A percentile compares a stretch with the other conserved stretches of the same genome.
phyloP scores from a whole-genome alignment of 805 yeast genomes.

The Teunomyces tritomae region DNA sequence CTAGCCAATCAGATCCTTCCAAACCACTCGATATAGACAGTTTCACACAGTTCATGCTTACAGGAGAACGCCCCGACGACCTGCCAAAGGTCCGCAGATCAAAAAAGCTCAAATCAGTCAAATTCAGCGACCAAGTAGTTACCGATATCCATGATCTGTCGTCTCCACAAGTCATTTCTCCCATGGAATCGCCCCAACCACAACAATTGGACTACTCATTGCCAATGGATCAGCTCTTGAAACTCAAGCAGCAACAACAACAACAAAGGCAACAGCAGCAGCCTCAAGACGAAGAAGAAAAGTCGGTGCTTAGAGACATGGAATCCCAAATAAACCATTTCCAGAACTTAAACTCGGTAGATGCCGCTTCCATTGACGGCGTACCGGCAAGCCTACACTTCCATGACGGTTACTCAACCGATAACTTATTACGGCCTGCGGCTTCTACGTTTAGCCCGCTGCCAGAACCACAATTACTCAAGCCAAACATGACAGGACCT shows the following conservation, averaged over 20 bases:
- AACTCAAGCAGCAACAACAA: slow-evolving; percentile 24
- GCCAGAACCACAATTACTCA: slow-evolving; percentile 23
- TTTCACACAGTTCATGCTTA: slow-evolving; percentile 77
- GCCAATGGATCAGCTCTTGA: slow-evolving; percentile 75
- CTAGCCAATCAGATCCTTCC: not conserved
- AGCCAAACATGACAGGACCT: slow-evolving; percentile 49
- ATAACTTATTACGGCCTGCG: not conserved
- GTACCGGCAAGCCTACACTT: slow-evolving; percentile 55
- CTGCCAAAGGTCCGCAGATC: slow-evolving; percentile 37
- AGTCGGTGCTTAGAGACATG: slow-evolving; percentile 69
- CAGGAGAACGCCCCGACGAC: slow-evolving; percentile 69
- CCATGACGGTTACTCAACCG: slow-evolving; percentile 11
- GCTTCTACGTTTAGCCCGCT: slow-evolving; percentile 17
- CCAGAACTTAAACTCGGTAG: slow-evolving; percentile 69
- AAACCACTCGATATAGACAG: slow-evolving; percentile 74
- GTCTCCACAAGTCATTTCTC: slow-evolving; percentile 10
- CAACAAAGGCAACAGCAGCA: slow-evolving; percentile 2
- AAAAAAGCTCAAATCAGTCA: slow-evolving; percentile 56
- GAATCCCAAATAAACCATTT: slow-evolving; percentile 68
- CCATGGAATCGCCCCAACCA: slow-evolving; percentile 22
- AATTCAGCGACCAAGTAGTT: slow-evolving; percentile 66
- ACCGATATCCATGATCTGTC: slow-evolving; percentile 38
- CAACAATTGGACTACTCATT: slow-evolving; percentile 53
- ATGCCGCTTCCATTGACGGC: slow-evolving; percentile 73
- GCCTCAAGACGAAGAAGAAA: slow-evolving; percentile 54